Evolutionary conservation across 108 stramenopile genomes (phyloP), one percentile per base, ranked within the genome.

Genomic region (Cyclotella kingstonii): DNA sequence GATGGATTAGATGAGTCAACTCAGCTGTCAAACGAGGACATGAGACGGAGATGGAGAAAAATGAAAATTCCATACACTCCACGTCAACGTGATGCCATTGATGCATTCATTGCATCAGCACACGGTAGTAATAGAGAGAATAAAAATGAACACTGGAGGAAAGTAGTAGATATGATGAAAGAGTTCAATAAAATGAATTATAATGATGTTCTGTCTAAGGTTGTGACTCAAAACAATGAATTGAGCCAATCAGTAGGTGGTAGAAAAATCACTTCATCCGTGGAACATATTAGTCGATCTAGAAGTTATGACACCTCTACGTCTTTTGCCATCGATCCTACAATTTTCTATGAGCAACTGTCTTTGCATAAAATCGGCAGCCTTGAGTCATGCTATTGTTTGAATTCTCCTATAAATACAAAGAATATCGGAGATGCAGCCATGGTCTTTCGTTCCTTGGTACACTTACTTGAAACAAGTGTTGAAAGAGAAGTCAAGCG

Each of bases 381-480:
- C 15, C 57, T 15, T 47, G 14, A 47, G 25, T 19, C 40, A 61
- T 52, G 7, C 14, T 22, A 54, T 9, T n/a, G 26, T 43, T 22
- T n/a, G 8, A 36, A 30, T 9, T 30, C 33, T 1, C 9, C 49
- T 10, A 59, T 73, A 41, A 40, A 73, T 39, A 55, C 71, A 21
- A 51, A 55, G 17, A 47, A 52, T 29, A 56, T 73, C 5, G 73
- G 45, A 0, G 73, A 74, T 54, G 63, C 63, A n/a, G 64, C 73
- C 3, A 29, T 57, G 17, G 52, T 66, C n/a, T 74, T 74, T 40
- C 63, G 73, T 42, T 54, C 49, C 33, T 65, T 74, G 59, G 27
- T 66, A 10, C 33, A 33, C 2, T 34, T 60, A 2, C 33, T 74
- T 26, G 64, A 74, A 48, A 47, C 17, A 10, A 65, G 63, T 7